phyloP scores from a whole-genome alignment of 768 basidiomycete genomes.

The Phlebiopsis gigantea region DNA sequence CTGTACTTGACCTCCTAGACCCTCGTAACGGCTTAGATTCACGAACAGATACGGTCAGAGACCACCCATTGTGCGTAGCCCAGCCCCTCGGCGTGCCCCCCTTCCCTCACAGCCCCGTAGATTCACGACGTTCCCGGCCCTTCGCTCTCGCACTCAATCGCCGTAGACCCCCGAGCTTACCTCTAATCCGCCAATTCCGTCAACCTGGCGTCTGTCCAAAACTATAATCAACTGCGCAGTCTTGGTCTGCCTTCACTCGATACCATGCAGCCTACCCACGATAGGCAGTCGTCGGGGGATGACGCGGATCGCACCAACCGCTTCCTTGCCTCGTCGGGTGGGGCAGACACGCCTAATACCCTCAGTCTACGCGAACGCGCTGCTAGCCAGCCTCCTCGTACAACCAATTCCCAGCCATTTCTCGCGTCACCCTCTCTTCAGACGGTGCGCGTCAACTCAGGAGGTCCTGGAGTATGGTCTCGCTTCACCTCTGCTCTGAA shows the following conservation, averaged over 20 bases:
- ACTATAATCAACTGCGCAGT: slow-evolving; percentile 19
- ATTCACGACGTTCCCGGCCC: slow-evolving; percentile 20
- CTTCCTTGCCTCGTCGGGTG: slow-evolving; percentile 39
- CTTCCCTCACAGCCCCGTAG: slow-evolving; percentile 3
- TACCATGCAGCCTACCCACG: slow-evolving; percentile 30
- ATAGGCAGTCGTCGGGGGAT: slow-evolving; percentile 32
- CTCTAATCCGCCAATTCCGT: slow-evolving; percentile 12
- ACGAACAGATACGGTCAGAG: slow-evolving; percentile 12
- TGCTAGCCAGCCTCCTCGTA: slow-evolving; percentile 63
- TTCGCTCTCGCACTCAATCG: slow-evolving; percentile 12
- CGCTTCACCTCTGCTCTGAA: slow-evolving; percentile 40
- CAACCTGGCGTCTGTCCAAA: slow-evolving; percentile 23
- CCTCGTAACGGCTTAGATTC: slow-evolving; percentile 12
- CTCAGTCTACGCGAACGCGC: slow-evolving; percentile 56
- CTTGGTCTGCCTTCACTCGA: slow-evolving; percentile 21
- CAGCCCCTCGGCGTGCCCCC: background rate
- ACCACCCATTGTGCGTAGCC: slow-evolving; percentile 15
- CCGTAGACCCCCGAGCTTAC: slow-evolving; percentile 14
- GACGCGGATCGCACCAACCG: slow-evolving; percentile 60
- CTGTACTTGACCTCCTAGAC: background rate
- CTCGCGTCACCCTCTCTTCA: slow-evolving; percentile 47
- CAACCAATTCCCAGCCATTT: slow-evolving; percentile 37
- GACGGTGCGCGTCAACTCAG: slow-evolving; percentile 45
- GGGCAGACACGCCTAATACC: slow-evolving; percentile 35
- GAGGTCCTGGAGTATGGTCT: slow-evolving; percentile 26